These are phyloP conservation scores for Persicaria maculosa DNA, from an alignment of 148 eudicot genomes.

Conservation along the genomic window DNA sequence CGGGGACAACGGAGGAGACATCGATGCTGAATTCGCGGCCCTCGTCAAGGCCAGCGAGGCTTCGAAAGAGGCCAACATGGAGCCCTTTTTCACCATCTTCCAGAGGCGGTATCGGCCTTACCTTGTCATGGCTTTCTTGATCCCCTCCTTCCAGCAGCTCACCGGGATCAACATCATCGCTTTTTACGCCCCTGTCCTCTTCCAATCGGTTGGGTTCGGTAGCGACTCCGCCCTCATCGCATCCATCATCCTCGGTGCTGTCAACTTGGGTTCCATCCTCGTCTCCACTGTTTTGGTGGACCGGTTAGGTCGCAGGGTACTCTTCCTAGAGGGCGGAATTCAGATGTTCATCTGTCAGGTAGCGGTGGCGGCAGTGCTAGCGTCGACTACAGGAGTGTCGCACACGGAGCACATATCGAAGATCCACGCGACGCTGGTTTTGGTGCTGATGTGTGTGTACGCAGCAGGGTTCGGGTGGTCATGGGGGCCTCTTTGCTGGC, in stretches of 20 bases:
- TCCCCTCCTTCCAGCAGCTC: constrained; percentile 35
- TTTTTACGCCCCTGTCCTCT: constrained; percentile 36
- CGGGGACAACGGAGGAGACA: not conserved
- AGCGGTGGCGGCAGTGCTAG: constrained; percentile 19
- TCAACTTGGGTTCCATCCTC: constrained; percentile 24
- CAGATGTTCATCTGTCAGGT: constrained; percentile 22
- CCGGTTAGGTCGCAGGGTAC: constrained; percentile 31
- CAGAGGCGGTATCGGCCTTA: constrained; percentile 39
- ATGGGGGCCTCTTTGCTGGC: constrained; percentile 40
- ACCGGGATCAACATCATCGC: constrained; percentile 18
- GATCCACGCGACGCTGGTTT: not conserved
- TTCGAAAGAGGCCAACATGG: constrained; percentile 16
- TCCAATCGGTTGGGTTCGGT: constrained; percentile 35
- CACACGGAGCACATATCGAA: constrained; percentile 11
- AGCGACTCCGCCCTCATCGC: constrained; percentile 28
- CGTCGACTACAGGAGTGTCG: not conserved
- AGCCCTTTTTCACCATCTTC: constrained; percentile 32
- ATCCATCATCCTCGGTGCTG: constrained; percentile 27
- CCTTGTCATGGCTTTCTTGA: constrained; percentile 28
- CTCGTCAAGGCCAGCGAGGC: constrained; percentile 24
- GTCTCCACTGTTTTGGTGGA: constrained; percentile 35
- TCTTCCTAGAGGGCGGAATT: constrained; percentile 34
- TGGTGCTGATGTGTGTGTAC: constrained; percentile 28
- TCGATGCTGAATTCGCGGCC: constrained; percentile 29
- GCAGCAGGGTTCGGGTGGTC: constrained; percentile 38